Conservation (phyloP, 1,139 yeast species). For the Hansenula sp. region DNA sequence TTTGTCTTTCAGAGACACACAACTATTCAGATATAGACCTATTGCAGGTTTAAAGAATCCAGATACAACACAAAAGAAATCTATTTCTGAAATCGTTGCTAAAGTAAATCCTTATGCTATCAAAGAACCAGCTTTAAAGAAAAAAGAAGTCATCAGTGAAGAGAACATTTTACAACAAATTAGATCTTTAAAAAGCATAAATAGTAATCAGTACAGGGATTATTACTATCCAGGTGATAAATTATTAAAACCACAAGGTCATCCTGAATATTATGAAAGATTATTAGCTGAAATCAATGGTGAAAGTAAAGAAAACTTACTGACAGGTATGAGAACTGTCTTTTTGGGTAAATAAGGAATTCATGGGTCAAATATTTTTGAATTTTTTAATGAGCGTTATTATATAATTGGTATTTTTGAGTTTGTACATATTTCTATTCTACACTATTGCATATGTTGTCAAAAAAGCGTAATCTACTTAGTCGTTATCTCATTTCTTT, state of each 20-base stretch:
- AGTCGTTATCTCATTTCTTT: slow-evolving; percentile 31
- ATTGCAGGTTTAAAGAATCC: slow-evolving; percentile 36
- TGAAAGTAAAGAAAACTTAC: slow-evolving; percentile 63
- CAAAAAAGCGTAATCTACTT: no score
- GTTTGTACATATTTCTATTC: background rate
- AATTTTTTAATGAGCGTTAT: no score
- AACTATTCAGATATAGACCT: slow-evolving; percentile 51
- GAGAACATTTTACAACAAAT: slow-evolving; percentile 58
- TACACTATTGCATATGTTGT: background rate
- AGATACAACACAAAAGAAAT: slow-evolving; percentile 9
- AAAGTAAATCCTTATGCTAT: slow-evolving; percentile 25
- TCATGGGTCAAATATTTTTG: no score
- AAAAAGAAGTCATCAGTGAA: slow-evolving; percentile 39
- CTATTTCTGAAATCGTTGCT: slow-evolving; percentile 21
- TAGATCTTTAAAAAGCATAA: slow-evolving; percentile 52
- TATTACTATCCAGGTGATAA: slow-evolving; percentile 65
- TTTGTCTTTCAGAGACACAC: slow-evolving; percentile 63
- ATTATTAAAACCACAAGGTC: slow-evolving; percentile 73
- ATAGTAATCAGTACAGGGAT: slow-evolving; percentile 57
- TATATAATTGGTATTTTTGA: background rate
- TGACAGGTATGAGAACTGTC: slow-evolving; percentile 65
- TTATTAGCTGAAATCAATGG: slow-evolving; percentile 70
- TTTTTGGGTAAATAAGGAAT: slow-evolving; percentile 54
- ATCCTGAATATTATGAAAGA: slow-evolving; percentile 73
- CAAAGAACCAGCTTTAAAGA: slow-evolving; percentile 29